Conservation (phyloP, 495 filamentous ascomycete genomes). For the Extremus antarcticus region DNA sequence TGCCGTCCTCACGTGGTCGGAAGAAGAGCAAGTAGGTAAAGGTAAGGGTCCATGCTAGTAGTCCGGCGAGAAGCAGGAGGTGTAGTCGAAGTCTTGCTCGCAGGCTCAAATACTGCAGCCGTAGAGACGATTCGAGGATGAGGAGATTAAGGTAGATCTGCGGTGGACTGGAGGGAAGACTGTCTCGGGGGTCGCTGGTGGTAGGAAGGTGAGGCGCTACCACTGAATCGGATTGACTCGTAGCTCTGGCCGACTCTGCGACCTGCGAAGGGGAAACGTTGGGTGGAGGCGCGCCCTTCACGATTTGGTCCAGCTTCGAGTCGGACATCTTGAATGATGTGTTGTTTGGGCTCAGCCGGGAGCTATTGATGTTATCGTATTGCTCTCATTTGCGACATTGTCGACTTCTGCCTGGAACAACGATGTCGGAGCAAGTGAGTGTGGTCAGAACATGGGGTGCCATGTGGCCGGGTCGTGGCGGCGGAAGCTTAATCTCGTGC, state of each 20-base stretch:
- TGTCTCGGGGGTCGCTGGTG: conserved; percentile 61
- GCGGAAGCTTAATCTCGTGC: too few species aligned
- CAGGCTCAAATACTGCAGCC: conserved; percentile 81
- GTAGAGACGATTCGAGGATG: conserved; percentile 88
- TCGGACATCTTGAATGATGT: conserved; percentile 27
- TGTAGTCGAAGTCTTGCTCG: conserved; percentile 83
- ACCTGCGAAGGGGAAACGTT: conserved; percentile 23
- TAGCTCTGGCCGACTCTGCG: conserved; percentile 30
- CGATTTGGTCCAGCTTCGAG: conserved; percentile 64
- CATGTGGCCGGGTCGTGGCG: too few species aligned
- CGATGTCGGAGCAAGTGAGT: too few species aligned
- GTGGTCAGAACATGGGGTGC: too few species aligned
- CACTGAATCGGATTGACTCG: conserved; percentile 10
- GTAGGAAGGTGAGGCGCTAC: conserved; percentile 30
- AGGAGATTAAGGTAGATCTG: conserved; percentile 98
- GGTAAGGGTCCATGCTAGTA: conserved; percentile 65
- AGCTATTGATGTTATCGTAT: neutral
- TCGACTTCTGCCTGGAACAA: too few species aligned
- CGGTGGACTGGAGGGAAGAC: conserved; percentile 78
- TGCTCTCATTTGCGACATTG: too few species aligned
- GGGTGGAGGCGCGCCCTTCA: conserved; percentile 27
- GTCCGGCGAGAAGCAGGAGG: conserved; percentile 80
- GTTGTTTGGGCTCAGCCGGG: neutral
- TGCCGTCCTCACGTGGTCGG: conserved; percentile 80
- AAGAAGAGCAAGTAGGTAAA: conserved; percentile 84